phyloP scores from a whole-genome alignment of 2,329 filamentous ascomycete genomes.

The Cryphonectria radicalis region DNA sequence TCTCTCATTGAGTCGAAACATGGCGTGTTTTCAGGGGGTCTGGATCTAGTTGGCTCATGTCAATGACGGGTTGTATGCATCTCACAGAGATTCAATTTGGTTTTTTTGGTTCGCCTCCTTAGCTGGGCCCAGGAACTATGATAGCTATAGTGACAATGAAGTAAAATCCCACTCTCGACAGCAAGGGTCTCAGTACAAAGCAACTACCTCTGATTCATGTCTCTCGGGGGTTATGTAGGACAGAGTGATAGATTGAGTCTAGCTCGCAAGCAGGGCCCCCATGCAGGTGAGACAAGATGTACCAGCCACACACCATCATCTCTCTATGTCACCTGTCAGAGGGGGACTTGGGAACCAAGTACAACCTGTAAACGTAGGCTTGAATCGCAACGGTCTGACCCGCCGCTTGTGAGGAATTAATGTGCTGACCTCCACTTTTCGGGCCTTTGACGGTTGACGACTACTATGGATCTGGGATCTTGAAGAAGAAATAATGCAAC shows the following conservation, averaged over 20 bases:
- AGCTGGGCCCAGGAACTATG: neutral
- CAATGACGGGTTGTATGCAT: slow-evolving; percentile 3
- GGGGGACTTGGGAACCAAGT: neutral
- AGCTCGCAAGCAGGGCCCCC: slow-evolving; percentile 9
- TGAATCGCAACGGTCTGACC: slow-evolving; percentile 4
- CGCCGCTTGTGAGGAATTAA: slow-evolving; percentile 2
- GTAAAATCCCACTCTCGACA: neutral
- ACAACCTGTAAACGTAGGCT: neutral
- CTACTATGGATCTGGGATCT: neutral
- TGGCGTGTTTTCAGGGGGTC: neutral
- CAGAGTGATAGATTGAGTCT: slow-evolving; percentile 13
- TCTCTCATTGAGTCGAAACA: neutral
- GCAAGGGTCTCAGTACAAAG: slow-evolving; percentile 19
- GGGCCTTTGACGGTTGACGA: neutral
- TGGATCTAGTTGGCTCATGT: neutral
- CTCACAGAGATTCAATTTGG: neutral
- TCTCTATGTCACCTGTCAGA: neutral
- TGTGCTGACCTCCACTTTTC: neutral
- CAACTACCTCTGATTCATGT: slow-evolving; percentile 13
- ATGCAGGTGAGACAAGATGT: slow-evolving; percentile 3
- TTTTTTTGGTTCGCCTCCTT: neutral
- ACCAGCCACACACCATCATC: slow-evolving; percentile 5
- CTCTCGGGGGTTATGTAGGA: neutral
- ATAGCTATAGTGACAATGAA: neutral
- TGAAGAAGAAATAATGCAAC: neutral